phyloP scores from a whole-genome alignment of 2,329 filamentous ascomycete species.

The Talaromyces atroroseus region DNA sequence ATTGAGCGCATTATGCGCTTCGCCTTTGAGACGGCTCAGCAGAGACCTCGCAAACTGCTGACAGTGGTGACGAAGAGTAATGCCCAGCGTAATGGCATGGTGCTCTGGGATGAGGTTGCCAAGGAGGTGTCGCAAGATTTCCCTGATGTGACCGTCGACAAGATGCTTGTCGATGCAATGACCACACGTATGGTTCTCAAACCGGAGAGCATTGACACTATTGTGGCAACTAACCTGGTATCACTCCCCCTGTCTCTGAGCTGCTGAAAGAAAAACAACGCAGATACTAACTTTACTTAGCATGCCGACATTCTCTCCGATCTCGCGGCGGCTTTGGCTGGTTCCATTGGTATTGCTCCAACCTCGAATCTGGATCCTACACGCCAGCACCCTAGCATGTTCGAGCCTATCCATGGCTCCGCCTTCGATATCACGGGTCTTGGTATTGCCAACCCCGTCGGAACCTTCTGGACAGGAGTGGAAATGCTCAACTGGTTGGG shows the following conservation, averaged over 20 bases:
- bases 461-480: conserved; percentile 64
- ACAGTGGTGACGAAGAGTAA: conserved; percentile 54
- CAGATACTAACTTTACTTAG: conserved; percentile 13
- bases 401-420: conserved; percentile 60
- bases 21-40: conserved; percentile 48
- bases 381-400: conserved; percentile 56
- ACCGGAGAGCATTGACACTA: conserved; percentile 47
- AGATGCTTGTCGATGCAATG: conserved; percentile 55
- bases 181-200: conserved; percentile 50
- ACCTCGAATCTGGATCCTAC: conserved; percentile 64
- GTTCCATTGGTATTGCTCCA: conserved; percentile 66
- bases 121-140: conserved; percentile 44
- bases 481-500: conserved; percentile 65
- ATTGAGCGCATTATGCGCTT: conserved; percentile 50
- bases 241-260: too few relatives aligned
- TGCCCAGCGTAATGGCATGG: conserved; percentile 52
- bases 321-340: conserved; percentile 63
- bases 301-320: conserved; percentile 65
- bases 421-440: conserved; percentile 59
- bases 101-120: conserved; percentile 53
- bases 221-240: conserved; percentile 50
- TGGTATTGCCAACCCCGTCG: conserved; percentile 53
- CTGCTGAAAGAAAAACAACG: too few relatives aligned
- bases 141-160: conserved; percentile 49
- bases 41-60: conserved; percentile 43